A percentile compares a stretch with the other conserved stretches of the same genome.
phyloP scores from a whole-genome alignment of 768 basidiomycete genomes.

The Suillus plorans region DNA sequence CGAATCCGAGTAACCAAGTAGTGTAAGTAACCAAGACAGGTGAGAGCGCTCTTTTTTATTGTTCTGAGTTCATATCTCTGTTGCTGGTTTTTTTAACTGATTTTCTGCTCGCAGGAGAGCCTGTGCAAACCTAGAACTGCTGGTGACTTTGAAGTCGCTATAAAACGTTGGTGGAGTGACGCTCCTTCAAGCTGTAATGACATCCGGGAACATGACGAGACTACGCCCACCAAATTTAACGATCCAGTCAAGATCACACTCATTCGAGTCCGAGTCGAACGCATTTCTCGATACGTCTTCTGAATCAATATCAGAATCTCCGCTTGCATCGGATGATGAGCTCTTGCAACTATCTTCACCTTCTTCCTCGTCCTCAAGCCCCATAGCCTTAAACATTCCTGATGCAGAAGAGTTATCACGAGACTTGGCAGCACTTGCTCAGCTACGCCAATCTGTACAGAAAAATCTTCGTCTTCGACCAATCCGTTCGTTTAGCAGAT shows the following conservation, averaged over 20 bases:
- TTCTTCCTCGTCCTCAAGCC: conserved; percentile 25
- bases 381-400: conserved; percentile 17
- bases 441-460: conserved; percentile 69
- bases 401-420: conserved; percentile 60
- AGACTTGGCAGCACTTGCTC: conserved; percentile 66
- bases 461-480: conserved; percentile 79
- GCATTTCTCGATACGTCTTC: conserved; percentile 33
- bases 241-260: conserved; percentile 30
- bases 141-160: background rate
- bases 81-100: background rate
- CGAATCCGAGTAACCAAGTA: conserved; percentile 7
- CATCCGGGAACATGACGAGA: conserved; percentile 31
- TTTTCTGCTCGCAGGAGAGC: background rate
- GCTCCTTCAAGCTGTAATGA: background rate
- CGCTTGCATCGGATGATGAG: conserved; percentile 26
- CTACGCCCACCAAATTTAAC: conserved; percentile 54
- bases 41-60: background rate
- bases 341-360: conserved; percentile 28
- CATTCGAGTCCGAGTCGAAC: conserved; percentile 37
- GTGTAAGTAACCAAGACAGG: conserved; percentile 7
- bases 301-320: conserved; percentile 3
- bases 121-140: background rate
- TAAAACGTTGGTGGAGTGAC: background rate
- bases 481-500: conserved; percentile 57
- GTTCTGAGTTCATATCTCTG: background rate